A percentile compares a stretch with the other conserved stretches of the same genome.
Conservation (phyloP, 2,329 filamentous ascomycete genomes). For the Cadophora sp. region DNA sequence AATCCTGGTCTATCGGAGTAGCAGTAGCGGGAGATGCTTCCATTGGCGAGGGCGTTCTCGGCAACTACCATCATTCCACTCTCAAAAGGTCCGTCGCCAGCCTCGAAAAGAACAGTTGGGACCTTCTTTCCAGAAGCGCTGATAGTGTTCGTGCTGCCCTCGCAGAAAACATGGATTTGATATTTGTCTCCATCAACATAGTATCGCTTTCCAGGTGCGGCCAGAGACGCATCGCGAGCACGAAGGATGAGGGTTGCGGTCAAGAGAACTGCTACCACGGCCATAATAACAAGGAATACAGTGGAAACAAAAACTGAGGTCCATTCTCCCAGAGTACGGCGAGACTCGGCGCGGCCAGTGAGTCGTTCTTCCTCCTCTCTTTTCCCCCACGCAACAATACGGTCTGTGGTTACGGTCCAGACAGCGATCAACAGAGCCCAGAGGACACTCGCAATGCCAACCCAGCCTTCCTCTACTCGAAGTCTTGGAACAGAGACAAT, state of each 20-base stretch:
- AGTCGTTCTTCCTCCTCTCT: constrained; percentile 89
- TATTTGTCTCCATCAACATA: constrained; percentile 87
- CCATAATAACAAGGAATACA: constrained; percentile 72
- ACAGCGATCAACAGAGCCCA: constrained; percentile 82
- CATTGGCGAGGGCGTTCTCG: constrained; percentile 75
- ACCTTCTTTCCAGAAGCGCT: constrained; percentile 57
- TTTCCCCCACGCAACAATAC: constrained; percentile 90
- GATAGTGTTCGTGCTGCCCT: constrained; percentile 70
- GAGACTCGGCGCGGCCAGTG: constrained; percentile 86
- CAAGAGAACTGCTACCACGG: constrained; percentile 73
- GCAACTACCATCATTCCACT: constrained; percentile 82
- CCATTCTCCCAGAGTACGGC: constrained; percentile 86
- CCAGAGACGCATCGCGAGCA: constrained; percentile 77
- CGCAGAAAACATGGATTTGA: constrained; percentile 83
- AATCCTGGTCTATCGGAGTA: constrained; percentile 94
- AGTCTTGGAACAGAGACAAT: constrained; percentile 77
- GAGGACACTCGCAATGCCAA: constrained; percentile 83
- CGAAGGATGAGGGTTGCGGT: constrained; percentile 82
- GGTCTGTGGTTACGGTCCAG: constrained; percentile 81
- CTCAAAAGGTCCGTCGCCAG: constrained; percentile 80
- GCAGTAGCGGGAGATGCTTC: constrained; percentile 87
- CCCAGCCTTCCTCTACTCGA: constrained; percentile 86
- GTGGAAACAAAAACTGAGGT: constrained; percentile 78
- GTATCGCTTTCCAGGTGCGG: constrained; percentile 76
- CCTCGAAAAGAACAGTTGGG: constrained; percentile 88